Evolutionary conservation across 2,329 filamentous ascomycete genomes (phyloP).

Genomic region (Pseudocercospora eumusae): DNA sequence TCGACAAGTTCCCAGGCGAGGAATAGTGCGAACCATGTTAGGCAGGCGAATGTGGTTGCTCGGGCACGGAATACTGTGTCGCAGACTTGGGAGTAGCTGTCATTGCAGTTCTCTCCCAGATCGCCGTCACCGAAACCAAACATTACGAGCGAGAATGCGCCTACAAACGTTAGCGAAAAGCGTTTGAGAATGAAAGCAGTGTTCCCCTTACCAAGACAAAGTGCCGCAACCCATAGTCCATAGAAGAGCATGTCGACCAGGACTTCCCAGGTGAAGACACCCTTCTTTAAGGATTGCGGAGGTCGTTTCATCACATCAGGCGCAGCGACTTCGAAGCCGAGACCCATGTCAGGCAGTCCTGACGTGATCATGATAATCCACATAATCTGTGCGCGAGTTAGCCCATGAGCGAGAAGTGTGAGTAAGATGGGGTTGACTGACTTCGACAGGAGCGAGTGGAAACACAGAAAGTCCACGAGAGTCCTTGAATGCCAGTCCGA

Average conservation of each 20-base stretch:
- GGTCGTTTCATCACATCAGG: constrained; percentile 77
- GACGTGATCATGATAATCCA: constrained; percentile 91
- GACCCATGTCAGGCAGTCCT: constrained; percentile 79
- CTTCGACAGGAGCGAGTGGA: constrained; percentile 79
- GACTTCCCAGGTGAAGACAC: constrained; percentile 76
- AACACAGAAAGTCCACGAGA: constrained; percentile 71
- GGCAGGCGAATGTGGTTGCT: constrained; percentile 70
- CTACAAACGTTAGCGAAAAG: too few species aligned
- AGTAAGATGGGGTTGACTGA: constrained; percentile 43
- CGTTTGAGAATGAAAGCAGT: too few species aligned
- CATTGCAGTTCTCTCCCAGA: constrained; percentile 63
- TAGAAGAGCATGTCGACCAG: constrained; percentile 78
- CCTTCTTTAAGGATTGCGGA: constrained; percentile 66
- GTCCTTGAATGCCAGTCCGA: constrained; percentile 80
- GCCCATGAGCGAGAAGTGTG: too few species aligned
- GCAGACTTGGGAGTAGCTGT: constrained; percentile 55
- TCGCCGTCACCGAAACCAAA: constrained; percentile 56
- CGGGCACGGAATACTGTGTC: constrained; percentile 68
- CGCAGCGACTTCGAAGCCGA: constrained; percentile 75
- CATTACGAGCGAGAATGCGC: constrained; percentile 63
- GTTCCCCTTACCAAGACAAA: constrained; percentile 49
- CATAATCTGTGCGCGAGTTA: too few species aligned
- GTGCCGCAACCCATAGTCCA: constrained; percentile 72
- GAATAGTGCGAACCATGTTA: constrained; percentile 75
- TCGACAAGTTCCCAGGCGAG: constrained; percentile 76